Base-by-base conservation (phyloP, 352 stramenopile species). In the Hyaloperonospora brassicae region DNA sequence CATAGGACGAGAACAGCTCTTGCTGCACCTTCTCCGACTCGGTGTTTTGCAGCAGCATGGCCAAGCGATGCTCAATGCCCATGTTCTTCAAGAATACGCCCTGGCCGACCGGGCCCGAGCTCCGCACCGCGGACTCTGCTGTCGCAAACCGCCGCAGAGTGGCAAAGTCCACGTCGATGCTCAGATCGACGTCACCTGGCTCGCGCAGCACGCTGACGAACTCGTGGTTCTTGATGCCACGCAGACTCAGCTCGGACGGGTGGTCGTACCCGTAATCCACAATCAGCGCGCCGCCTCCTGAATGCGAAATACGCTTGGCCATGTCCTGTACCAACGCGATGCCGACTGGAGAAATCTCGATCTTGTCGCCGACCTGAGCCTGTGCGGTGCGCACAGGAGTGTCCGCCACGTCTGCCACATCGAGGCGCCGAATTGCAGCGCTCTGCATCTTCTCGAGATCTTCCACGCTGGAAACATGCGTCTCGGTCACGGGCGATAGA, bases 181-280 rank as follows among this genome's bases (percentile, higher is more conserved):
- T 93, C 62, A 93, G 61, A 64, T 98, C 95, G 7, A 98, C 87
- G 53, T 95, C 79, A 36, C 95, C 95, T 25, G 93, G 95, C 52
- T 93, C 79, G 27, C 80, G 86, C 43, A 98, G 70, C 31, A 95
- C 79, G 50, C 88, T 89, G n/a, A 98, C 93, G 68, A 98, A 97
- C 64, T 87, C 57, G 70, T 98, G 95, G 61, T 86, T 84, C 59
- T 93, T 87, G 73, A 98, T 98, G 51, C 85, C 95, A 38, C 95
- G 92, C 41, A 98, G 62, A 67, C 87, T 97, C 53, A 97, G 79
- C 50, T 76, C 69, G 0, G 78, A 93, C 36, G 86, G 85, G 46
- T 92, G 86, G 59, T 97, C 86, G 66, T 95, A 82, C 47, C 95
- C 95, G 67, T 98, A 98, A 73, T 98, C 95, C 50, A 98, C 79